These are phyloP conservation scores for Fusarium secorum DNA, from an alignment of 2,329 filamentous ascomycete species.

Conservation along the genomic window DNA sequence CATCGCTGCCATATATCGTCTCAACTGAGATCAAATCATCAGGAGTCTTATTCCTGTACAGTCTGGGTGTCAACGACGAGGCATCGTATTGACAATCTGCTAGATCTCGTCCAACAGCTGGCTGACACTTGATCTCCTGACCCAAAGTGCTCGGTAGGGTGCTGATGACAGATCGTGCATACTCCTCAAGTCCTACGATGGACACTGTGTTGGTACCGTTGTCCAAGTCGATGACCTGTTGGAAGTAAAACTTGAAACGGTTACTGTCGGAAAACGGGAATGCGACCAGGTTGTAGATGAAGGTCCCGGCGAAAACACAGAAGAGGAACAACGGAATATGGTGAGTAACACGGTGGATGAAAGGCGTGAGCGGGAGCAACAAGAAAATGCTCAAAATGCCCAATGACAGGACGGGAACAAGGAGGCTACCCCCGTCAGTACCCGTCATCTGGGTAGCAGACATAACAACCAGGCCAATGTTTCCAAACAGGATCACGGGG, in stretches of 20 bases:
- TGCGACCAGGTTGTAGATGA: constrained; percentile 84
- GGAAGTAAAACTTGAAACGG: constrained; percentile 86
- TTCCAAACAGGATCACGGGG: constrained; percentile 77
- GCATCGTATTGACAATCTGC: constrained; percentile 76
- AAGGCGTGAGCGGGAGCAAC: constrained; percentile 79
- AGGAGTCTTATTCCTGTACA: constrained; percentile 58
- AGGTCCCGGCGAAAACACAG: constrained; percentile 74
- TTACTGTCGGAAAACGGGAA: constrained; percentile 87
- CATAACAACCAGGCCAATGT: constrained; percentile 76
- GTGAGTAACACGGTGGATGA: constrained; percentile 84
- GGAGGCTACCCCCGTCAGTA: constrained; percentile 77
- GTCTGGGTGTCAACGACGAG: constrained; percentile 64
- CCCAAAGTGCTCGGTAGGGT: constrained; percentile 75
- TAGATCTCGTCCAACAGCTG: constrained; percentile 55
- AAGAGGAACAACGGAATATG: constrained; percentile 83
- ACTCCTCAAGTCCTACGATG: constrained; percentile 73
- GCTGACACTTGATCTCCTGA: constrained; percentile 63
- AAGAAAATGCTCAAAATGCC: constrained; percentile 74
- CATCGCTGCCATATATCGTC: constrained; percentile 43
- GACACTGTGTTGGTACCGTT: constrained; percentile 73
- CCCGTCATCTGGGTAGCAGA: constrained; percentile 81
- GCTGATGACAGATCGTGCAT: constrained; percentile 70
- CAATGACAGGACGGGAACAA: constrained; percentile 76
- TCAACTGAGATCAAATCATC: constrained; percentile 69
- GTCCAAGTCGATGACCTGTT: constrained; percentile 81